Evolutionary conservation across 208 protist species (phyloP).

Genomic region (Phytomonas francai): DNA sequence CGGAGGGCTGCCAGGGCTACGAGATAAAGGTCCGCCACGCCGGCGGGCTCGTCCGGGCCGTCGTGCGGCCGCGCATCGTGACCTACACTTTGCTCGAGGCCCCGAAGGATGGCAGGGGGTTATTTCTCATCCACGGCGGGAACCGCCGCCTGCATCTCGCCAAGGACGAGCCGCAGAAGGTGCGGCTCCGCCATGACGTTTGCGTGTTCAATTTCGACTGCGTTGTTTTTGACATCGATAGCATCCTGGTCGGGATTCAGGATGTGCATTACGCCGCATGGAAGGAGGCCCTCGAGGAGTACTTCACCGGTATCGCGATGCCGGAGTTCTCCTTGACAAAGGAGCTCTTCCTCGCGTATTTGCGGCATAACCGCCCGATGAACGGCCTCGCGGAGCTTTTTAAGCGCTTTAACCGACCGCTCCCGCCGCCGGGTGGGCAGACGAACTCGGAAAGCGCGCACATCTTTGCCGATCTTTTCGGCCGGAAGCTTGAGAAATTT

Average conservation of each 20-base stretch:
- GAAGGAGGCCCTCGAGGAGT: slow-evolving; percentile 67
- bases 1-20: slow-evolving; percentile 71
- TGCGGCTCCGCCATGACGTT: slow-evolving; percentile 63
- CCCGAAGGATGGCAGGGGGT: slow-evolving; percentile 20
- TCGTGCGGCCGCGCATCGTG: slow-evolving; percentile 49
- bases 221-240: slow-evolving; percentile 86
- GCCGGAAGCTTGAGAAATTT: slow-evolving; percentile 64
- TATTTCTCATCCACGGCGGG: slow-evolving; percentile 72
- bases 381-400: slow-evolving; percentile 58
- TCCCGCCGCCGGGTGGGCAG: slow-evolving; percentile 31
- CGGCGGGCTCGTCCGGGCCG: slow-evolving; percentile 69
- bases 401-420: slow-evolving; percentile 35
- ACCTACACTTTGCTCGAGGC: slow-evolving; percentile 66
- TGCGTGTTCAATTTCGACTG: slow-evolving; percentile 84
- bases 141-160: slow-evolving; percentile 57
- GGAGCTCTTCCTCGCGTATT: slow-evolving; percentile 80
- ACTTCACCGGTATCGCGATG: slow-evolving; percentile 29
- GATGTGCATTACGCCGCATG: slow-evolving; percentile 81
- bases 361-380: slow-evolving; percentile 62
- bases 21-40: slow-evolving; percentile 62
- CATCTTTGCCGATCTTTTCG: slow-evolving; percentile 59
- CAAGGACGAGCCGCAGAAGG: slow-evolving; percentile 41
- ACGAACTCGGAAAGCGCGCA: slow-evolving; percentile 37
- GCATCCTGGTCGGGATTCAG: slow-evolving; percentile 74
- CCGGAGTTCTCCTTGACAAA: slow-evolving; percentile 44